These are phyloP conservation scores for Pythium grandisporangium DNA, from an alignment of 352 stramenopile species.

Conservation along the genomic window DNA sequence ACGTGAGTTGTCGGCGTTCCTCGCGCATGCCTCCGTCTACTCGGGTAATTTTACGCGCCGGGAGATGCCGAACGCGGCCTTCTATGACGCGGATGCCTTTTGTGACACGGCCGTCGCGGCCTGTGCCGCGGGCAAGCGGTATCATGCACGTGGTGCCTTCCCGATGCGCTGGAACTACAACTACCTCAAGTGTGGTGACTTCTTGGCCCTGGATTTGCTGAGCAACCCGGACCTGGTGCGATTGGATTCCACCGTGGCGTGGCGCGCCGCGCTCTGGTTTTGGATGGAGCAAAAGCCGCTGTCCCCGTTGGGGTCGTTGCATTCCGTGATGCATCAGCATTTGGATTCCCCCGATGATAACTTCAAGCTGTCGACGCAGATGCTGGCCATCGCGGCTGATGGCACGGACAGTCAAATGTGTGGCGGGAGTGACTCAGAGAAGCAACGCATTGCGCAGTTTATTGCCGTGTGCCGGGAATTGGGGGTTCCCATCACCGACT, in stretches of 20 bases:
- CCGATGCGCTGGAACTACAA: constrained; percentile 11
- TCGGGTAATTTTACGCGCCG: neutral
- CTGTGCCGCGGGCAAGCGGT: constrained; percentile 5
- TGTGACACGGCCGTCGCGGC: constrained; percentile 1
- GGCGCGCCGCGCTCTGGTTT: neutral
- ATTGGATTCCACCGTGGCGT: neutral
- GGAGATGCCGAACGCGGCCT: neutral
- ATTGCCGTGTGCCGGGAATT: neutral
- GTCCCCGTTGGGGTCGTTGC: neutral
- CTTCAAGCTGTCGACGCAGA: neutral
- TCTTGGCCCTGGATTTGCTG: constrained; percentile 1
- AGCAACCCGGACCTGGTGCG: neutral
- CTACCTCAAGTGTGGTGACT: constrained; percentile 6
- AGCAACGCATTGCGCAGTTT: neutral
- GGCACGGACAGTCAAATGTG: neutral
- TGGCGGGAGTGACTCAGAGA: neutral
- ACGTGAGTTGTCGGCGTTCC: neutral
- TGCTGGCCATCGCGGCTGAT: neutral
- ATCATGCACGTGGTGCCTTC: constrained; percentile 6
- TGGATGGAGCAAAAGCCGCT: neutral
- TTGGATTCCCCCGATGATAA: neutral
- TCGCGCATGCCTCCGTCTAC: neutral
- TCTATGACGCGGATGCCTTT: neutral
- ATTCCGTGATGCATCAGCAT: neutral
- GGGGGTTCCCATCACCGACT: neutral